phyloP scores from a whole-genome alignment of 1,139 yeast species.

The Debaryomyces sp. region DNA sequence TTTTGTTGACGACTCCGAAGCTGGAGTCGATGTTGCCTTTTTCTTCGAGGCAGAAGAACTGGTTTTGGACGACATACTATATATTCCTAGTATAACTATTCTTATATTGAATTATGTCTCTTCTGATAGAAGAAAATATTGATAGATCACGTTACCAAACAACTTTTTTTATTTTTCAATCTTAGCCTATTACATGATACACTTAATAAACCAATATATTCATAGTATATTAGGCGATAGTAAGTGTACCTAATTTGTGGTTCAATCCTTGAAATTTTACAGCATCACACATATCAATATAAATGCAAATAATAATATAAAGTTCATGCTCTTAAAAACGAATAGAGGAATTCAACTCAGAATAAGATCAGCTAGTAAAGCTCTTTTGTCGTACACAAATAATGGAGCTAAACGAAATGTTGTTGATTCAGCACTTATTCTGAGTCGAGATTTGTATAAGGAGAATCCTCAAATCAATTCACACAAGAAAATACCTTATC shows the following conservation, averaged over 20 bases:
- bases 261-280: neutral
- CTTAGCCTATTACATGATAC: neutral
- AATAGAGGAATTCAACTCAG: neutral
- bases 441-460: slow-evolving; percentile 21
- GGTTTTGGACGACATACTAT: slow-evolving; percentile 30
- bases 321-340: slow-evolving; percentile 2
- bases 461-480: slow-evolving; percentile 13
- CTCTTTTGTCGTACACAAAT: slow-evolving; percentile 1
- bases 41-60: slow-evolving; percentile 26
- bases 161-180: neutral
- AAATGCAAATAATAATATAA: neutral
- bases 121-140: slow-evolving; percentile 1
- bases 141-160: slow-evolving; percentile 2
- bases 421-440: slow-evolving; percentile 15
- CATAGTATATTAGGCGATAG: neutral
- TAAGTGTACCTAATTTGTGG: neutral
- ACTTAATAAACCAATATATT: neutral
- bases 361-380: neutral
- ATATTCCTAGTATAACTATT: neutral
- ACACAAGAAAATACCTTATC: slow-evolving; percentile 13
- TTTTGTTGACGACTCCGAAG: slow-evolving; percentile 28
- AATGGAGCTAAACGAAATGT: neutral
- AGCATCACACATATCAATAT: neutral
- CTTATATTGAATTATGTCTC: neutral
- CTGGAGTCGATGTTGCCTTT: slow-evolving; percentile 19